A percentile compares a stretch with the other conserved stretches of the same genome.
These are phyloP conservation scores for Rhizoclosmatium sp. DNA, from an alignment of 192 early-diverging fungal species.

Conservation along the genomic window DNA sequence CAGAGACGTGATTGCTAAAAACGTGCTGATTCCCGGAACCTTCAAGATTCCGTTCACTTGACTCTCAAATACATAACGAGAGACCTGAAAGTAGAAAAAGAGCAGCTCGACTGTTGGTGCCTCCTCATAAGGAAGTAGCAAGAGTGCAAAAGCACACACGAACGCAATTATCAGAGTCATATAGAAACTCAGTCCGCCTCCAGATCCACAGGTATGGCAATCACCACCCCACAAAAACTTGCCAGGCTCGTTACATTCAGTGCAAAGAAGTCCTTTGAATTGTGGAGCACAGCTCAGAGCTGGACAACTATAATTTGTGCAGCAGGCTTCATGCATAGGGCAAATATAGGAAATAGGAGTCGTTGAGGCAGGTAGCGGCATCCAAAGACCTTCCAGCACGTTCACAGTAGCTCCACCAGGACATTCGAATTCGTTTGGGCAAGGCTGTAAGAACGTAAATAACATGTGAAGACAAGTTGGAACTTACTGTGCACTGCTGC, in stretches of 20 bases:
- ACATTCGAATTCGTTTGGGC: constrained; percentile 1
- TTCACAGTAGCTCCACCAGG: constrained; percentile 23
- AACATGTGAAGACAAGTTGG: background rate
- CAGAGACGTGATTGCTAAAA: constrained; percentile 15
- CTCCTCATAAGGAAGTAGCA: constrained; percentile 21
- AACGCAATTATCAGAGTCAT: background rate
- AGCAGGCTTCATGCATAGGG: constrained; percentile 18
- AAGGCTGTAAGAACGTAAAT: background rate
- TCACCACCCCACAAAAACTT: background rate
- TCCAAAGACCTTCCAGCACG: constrained; percentile 11
- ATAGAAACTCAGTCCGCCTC: background rate
- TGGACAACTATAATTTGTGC: constrained; percentile 10
- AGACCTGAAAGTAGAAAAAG: constrained; percentile 36
- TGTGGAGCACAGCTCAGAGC: background rate
- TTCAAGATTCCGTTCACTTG: constrained; percentile 4
- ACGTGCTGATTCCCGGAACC: constrained; percentile 3
- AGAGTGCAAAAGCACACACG: constrained; percentile 2
- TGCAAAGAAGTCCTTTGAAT: constrained; percentile 29
- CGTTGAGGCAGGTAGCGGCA: background rate
- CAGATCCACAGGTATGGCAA: constrained; percentile 4
- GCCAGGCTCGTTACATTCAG: constrained; percentile 9
- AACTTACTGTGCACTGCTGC: background rate
- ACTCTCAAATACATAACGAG: constrained; percentile 9
- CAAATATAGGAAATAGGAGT: constrained; percentile 12
- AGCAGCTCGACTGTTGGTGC: constrained; percentile 30